Evolutionary conservation across 1,284 basidiomycete species (phyloP).

Genomic region (Hymenochaete sp.): DNA sequence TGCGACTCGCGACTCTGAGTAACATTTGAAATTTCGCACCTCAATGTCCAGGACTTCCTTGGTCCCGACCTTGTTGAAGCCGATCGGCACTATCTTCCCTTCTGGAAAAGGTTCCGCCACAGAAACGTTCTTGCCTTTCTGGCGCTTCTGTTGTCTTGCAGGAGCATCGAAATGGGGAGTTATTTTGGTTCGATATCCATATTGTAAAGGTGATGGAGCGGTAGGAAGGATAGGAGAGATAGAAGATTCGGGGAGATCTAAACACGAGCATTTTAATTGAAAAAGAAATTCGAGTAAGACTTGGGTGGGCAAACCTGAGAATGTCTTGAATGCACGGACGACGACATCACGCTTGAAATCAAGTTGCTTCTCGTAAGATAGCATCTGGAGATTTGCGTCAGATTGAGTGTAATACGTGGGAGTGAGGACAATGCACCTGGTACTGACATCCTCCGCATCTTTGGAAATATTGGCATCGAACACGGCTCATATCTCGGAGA

Average conservation of each 20-base stretch:
- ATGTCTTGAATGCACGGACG: conserved; percentile 77
- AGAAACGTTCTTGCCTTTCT: conserved; percentile 26
- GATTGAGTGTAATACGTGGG: background rate
- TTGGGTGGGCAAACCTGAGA: conserved; percentile 45
- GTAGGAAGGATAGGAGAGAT: conserved; percentile 72
- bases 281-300: background rate
- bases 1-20: conserved; percentile 1
- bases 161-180: conserved; percentile 93
- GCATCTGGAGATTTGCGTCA: conserved; percentile 44
- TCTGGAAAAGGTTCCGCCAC: conserved; percentile 24
- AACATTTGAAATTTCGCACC: conserved; percentile 36
- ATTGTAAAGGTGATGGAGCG: conserved; percentile 80
- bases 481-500: conserved; percentile 54
- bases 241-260: conserved; percentile 46
- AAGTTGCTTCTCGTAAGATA: conserved; percentile 83
- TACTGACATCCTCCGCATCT: conserved; percentile 75
- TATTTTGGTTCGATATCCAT: conserved; percentile 92
- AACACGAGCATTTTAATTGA: background rate
- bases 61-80: conserved; percentile 80
- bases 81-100: conserved; percentile 64
- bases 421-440: conserved; percentile 37
- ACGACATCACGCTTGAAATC: conserved; percentile 82
- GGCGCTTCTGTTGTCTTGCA: conserved; percentile 37
- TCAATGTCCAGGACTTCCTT: conserved; percentile 88
- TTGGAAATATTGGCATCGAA: conserved; percentile 83